Percentiles rank a stretch among this genome's conserved stretches.
These are phyloP conservation scores for Nannochloropsis oceanica DNA, from an alignment of 108 stramenopile species.

Conservation along the genomic window DNA sequence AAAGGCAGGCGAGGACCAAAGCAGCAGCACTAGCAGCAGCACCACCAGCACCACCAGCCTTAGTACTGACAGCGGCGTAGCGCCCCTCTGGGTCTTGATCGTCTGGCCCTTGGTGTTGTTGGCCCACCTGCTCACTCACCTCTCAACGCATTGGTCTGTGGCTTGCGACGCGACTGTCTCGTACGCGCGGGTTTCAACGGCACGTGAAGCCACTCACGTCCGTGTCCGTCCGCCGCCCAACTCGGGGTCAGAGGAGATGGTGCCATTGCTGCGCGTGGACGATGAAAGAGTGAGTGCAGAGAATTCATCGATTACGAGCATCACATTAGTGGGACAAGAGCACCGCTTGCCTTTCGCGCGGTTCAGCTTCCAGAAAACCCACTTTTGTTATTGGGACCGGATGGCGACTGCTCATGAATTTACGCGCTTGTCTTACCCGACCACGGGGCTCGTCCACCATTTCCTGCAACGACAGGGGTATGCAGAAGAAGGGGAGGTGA, in stretches of 20 bases:
- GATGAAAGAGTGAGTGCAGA: background rate
- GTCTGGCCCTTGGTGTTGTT: slow-evolving; percentile 9
- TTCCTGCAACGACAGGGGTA: slow-evolving; percentile 18
- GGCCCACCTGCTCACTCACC: slow-evolving; percentile 27
- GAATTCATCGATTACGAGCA: background rate
- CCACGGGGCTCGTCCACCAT: background rate
- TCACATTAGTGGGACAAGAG: background rate
- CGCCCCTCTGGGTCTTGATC: background rate
- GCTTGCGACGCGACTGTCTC: slow-evolving; percentile 21
- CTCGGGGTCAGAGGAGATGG: background rate
- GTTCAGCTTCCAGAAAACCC: background rate
- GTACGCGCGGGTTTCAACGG: slow-evolving; percentile 4
- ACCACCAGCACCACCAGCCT: background rate
- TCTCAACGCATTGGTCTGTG: slow-evolving; percentile 31
- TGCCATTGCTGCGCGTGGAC: slow-evolving; percentile 19
- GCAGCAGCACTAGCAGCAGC: background rate
- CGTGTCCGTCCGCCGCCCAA: slow-evolving; percentile 10
- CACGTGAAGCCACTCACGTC: background rate
- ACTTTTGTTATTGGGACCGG: background rate
- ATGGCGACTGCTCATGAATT: no score
- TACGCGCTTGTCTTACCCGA: background rate
- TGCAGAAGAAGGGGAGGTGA: background rate
- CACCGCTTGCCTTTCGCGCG: background rate
- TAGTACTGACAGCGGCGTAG: background rate
- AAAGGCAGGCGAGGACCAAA: background rate